Percentiles rank a stretch among this genome's conserved stretches.
Evolutionary conservation across 1,284 basidiomycete genomes (phyloP).

Genomic region (Heimioporus retisporus): DNA sequence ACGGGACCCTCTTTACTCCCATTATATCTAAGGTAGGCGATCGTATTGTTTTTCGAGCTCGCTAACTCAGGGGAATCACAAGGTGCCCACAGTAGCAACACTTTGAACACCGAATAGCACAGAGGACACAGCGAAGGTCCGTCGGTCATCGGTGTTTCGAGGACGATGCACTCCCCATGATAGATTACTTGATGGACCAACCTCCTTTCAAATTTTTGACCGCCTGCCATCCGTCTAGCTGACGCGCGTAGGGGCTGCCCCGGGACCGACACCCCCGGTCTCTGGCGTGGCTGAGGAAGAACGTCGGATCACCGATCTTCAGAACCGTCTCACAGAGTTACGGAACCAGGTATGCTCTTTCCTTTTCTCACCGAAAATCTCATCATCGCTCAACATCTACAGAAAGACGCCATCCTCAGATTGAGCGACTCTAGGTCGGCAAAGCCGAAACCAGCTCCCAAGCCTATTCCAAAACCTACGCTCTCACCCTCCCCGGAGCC

Average conservation of each 20-base stretch:
- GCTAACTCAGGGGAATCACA: slow-evolving; percentile 13
- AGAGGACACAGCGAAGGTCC: slow-evolving; percentile 24
- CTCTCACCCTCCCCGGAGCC: slow-evolving; percentile 34
- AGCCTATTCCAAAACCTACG: slow-evolving; percentile 13
- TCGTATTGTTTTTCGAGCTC: background rate
- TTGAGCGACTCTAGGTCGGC: slow-evolving; percentile 35
- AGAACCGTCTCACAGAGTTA: slow-evolving; percentile 61
- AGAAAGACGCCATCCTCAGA: slow-evolving; percentile 58
- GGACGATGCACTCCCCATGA: background rate
- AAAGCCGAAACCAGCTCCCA: slow-evolving; percentile 21
- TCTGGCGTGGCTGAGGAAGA: slow-evolving; percentile 66
- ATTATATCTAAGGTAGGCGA: slow-evolving; percentile 23
- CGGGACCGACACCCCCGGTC: slow-evolving; percentile 52
- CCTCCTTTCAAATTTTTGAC: slow-evolving; percentile 16
- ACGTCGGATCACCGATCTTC: slow-evolving; percentile 62
- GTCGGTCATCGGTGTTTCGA: slow-evolving; percentile 2
- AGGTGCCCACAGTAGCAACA: slow-evolving; percentile 28
- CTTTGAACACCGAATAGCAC: slow-evolving; percentile 25
- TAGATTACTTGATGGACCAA: slow-evolving; percentile 23
- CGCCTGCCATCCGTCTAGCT: slow-evolving; percentile 21
- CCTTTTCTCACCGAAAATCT: slow-evolving; percentile 2
- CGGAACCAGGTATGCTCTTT: slow-evolving; percentile 55
- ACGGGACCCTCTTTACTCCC: slow-evolving; percentile 18
- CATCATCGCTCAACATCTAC: slow-evolving; percentile 11
- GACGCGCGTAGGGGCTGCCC: slow-evolving; percentile 43